Evolutionary conservation across 257 asterid species (phyloP).

Genomic region (Forsythia suspensa): DNA sequence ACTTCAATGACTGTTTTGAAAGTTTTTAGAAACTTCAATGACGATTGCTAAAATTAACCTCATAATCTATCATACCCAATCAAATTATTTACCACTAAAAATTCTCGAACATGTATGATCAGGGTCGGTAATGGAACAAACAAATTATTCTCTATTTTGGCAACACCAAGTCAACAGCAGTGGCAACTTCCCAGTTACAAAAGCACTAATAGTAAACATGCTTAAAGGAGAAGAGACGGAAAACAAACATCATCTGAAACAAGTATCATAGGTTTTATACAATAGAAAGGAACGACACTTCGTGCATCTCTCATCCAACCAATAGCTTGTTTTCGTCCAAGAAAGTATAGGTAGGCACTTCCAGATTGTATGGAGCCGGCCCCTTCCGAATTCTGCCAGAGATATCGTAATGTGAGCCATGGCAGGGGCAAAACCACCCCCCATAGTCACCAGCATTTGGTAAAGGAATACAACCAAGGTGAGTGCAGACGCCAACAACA

Average conservation of each 20-base stretch:
- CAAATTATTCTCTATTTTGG: neutral
- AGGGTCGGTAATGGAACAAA: neutral
- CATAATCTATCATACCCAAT: no score
- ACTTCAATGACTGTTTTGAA: no score
- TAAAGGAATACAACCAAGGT: conserved; percentile 68
- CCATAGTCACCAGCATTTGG: conserved; percentile 84
- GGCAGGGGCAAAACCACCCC: conserved; percentile 86
- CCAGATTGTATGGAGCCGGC: conserved; percentile 73
- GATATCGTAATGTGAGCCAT: conserved; percentile 70
- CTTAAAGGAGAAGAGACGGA: neutral
- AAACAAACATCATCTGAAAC: neutral
- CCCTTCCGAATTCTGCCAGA: conserved; percentile 76
- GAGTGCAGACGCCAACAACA: conserved; percentile 70
- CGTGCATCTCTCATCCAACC: conserved; percentile 36
- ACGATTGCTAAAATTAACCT: no score
- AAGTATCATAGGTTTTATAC: neutral
- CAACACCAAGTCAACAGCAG: neutral
- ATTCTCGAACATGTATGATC: neutral
- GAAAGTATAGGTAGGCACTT: conserved; percentile 63
- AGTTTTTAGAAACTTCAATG: no score
- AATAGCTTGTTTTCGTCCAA: conserved; percentile 60
- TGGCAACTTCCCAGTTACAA: neutral
- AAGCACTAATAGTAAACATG: neutral
- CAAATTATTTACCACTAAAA: neutral
- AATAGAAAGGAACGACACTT: neutral